phyloP scores from a whole-genome alignment of 31 red algal genomes.

The Odonthalia washingtoniensis region DNA sequence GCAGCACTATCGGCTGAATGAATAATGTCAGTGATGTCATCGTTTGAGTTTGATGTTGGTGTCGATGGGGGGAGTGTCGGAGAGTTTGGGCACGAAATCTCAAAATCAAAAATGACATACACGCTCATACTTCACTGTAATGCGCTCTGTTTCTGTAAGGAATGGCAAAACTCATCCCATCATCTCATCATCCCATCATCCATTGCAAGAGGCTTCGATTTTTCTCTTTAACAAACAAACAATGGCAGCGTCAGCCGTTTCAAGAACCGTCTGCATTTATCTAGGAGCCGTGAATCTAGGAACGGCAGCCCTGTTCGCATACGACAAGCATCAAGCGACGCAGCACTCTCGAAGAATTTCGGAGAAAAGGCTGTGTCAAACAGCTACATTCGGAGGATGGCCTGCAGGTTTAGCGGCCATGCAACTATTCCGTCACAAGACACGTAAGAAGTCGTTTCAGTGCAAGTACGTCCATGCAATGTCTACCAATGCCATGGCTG shows the following conservation, averaged over 20 bases:
- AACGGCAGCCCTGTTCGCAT: constrained; percentile 60
- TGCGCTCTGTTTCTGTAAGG: too few relatives aligned
- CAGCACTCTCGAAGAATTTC: constrained; percentile 54
- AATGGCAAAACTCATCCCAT: too few relatives aligned
- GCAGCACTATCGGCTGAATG: too few relatives aligned
- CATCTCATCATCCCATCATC: too few relatives aligned
- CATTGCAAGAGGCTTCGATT: too few relatives aligned
- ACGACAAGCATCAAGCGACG: constrained; percentile 68
- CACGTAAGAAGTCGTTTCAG: constrained; percentile 66
- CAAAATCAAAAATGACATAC: too few relatives aligned
- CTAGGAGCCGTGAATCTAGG: constrained; percentile 51
- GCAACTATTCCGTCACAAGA: constrained; percentile 71
- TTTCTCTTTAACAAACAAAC: too few relatives aligned
- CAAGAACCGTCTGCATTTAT: constrained; percentile 22
- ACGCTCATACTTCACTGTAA: too few relatives aligned
- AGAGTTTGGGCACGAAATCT: too few relatives aligned
- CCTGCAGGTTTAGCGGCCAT: constrained; percentile 65
- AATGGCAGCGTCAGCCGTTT: neutral
- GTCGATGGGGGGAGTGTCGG: too few relatives aligned
- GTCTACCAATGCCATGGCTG: constrained; percentile 28
- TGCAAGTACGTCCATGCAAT: constrained; percentile 58
- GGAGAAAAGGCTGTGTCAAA: constrained; percentile 55
- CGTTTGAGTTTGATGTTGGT: too few relatives aligned
- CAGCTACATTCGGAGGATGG: constrained; percentile 64
- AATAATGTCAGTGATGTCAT: too few relatives aligned